Conservation (phyloP, 768 basidiomycete genomes). For the Lactarius pseudohatsudake region DNA sequence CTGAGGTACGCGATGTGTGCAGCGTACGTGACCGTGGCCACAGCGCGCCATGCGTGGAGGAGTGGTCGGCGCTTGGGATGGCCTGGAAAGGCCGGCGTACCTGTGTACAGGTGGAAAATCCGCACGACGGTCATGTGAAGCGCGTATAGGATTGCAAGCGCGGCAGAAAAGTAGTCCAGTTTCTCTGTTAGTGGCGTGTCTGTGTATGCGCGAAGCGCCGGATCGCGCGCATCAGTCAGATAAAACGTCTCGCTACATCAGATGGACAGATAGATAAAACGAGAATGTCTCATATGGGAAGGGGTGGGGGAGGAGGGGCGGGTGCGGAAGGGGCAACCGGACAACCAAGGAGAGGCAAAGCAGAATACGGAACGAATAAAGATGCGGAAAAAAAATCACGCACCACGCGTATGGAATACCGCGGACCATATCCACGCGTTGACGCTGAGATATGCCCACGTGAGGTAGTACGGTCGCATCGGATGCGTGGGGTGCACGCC, state of each 20-base stretch:
- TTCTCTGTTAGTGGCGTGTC: constrained; percentile 85
- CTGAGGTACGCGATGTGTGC: constrained; percentile 79
- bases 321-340: neutral
- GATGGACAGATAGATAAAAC: neutral
- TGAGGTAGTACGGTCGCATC: constrained; percentile 64
- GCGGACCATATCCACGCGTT: constrained; percentile 94
- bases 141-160: constrained; percentile 75
- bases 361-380: constrained; percentile 15
- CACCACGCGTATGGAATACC: constrained; percentile 93
- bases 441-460: constrained; percentile 68
- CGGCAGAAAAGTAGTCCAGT: constrained; percentile 94
- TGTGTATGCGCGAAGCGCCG: constrained; percentile 34
- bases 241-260: constrained; percentile 21
- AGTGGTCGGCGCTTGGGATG: constrained; percentile 22
- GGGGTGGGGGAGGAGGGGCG: neutral
- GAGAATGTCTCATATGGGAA: neutral
- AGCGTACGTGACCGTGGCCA: constrained; percentile 57
- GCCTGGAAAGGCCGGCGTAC: constrained; percentile 27
- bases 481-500: constrained; percentile 58
- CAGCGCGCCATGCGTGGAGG: constrained; percentile 44
- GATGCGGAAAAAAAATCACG: neutral
- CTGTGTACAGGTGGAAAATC: constrained; percentile 69
- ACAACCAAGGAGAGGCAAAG: neutral
- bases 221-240: constrained; percentile 20
- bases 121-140: constrained; percentile 79